Evolutionary conservation across 108 stramenopile species (phyloP).

Genomic region (Chaetoceros tenuissimus): DNA sequence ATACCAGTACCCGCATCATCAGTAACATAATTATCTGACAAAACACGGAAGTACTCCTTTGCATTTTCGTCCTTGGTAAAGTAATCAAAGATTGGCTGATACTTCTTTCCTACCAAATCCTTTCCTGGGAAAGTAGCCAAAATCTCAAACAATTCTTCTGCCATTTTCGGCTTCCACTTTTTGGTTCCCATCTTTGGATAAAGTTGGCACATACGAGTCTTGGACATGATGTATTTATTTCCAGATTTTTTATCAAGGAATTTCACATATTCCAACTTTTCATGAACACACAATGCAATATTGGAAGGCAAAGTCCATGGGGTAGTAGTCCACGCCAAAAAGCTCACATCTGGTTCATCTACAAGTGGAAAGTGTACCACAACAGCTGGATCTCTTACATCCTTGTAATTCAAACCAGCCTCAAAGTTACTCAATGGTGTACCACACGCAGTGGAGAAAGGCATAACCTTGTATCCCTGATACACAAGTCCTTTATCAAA

Average conservation of each 20-base stretch:
- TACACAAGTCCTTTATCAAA: conserved; percentile 96
- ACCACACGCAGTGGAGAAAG: conserved; percentile 93
- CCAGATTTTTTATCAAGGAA: conserved; percentile 82
- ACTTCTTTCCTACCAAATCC: conserved; percentile 88
- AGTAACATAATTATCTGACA: conserved; percentile 93
- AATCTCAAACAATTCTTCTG: conserved; percentile 73
- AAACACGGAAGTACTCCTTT: conserved; percentile 74
- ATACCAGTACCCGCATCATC: conserved; percentile 99
- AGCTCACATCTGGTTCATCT: conserved; percentile 63
- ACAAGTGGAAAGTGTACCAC: conserved; percentile 90
- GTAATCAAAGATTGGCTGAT: conserved; percentile 91
- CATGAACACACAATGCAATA: conserved; percentile 94
- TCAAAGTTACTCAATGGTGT: conserved; percentile 98
- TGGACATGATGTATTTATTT: conserved; percentile 77
- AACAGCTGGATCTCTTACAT: conserved; percentile 96
- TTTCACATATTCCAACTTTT: conserved; percentile 86
- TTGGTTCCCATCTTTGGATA: conserved; percentile 91
- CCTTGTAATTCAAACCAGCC: conserved; percentile 98
- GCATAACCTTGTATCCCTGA: conserved; percentile 99
- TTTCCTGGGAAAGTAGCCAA: conserved; percentile 60
- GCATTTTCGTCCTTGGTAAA: conserved; percentile 39
- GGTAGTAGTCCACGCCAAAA: conserved; percentile 96
- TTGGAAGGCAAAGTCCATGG: conserved; percentile 99
- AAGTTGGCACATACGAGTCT: conserved; percentile 83
- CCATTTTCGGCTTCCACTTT: conserved; percentile 91